phyloP scores from a whole-genome alignment of 805 yeast genomes.

The Saccharomycopsis schoenii region DNA sequence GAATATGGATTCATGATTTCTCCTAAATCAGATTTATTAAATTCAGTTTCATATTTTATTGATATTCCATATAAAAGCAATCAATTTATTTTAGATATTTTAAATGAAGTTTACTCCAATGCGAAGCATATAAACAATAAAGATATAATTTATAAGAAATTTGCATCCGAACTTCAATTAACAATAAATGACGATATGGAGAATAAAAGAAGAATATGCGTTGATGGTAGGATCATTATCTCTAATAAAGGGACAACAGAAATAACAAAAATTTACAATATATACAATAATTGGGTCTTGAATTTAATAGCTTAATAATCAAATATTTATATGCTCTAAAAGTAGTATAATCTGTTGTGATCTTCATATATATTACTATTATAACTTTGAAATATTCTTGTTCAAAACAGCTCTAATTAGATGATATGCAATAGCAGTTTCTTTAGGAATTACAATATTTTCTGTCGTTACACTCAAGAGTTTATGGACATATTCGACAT shows the following conservation, averaged over 20 bases:
- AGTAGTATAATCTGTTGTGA: too few relatives aligned
- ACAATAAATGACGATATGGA: slow-evolving; percentile 19
- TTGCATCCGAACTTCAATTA: slow-evolving; percentile 2
- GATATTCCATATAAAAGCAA: slow-evolving; percentile 13
- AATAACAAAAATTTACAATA: neutral
- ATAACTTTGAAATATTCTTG: slow-evolving; percentile 7
- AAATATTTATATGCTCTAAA: neutral
- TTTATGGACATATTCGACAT: slow-evolving; percentile 38
- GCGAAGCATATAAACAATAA: slow-evolving; percentile 46
- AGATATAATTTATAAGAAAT: slow-evolving; percentile 21
- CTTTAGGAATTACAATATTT: slow-evolving; percentile 23
- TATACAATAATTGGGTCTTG: neutral
- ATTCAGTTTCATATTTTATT: slow-evolving; percentile 1
- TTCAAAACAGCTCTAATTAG: slow-evolving; percentile 19
- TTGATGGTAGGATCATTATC: slow-evolving; percentile 53
- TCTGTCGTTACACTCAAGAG: slow-evolving; percentile 25
- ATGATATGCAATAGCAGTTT: slow-evolving; percentile 25
- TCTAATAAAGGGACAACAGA: neutral
- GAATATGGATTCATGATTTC: slow-evolving; percentile 56
- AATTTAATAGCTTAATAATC: neutral
- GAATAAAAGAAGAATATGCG: slow-evolving; percentile 42
- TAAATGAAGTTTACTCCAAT: slow-evolving; percentile 45
- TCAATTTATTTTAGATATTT: slow-evolving; percentile 30
- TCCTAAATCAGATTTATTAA: slow-evolving; percentile 29
- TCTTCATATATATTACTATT: neutral